Base-by-base conservation (phyloP, 345 rosid species). In the Atalantia buxifolia region DNA sequence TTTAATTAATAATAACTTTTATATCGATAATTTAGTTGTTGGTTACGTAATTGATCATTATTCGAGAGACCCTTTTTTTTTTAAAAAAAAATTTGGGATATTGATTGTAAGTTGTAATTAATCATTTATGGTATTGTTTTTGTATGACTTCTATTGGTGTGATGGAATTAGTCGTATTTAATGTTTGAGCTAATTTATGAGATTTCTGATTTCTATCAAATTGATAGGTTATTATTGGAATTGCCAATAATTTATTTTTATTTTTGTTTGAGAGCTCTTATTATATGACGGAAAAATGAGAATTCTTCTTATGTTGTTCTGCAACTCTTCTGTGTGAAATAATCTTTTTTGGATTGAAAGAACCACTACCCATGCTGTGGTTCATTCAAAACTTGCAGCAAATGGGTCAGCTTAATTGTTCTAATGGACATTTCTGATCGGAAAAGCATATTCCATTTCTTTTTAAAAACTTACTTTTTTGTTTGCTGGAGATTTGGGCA, bases 401-500 rank as follows among this genome's bases (percentile, higher is more conserved):
- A 75, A 75, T 1, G 22, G 28, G 36, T 21, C 19, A 1, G 1
- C n/a, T 63, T 75, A 62, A 35, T 74, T 56, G 28, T 74, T 61
- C 25, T 25, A 40, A 28, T 55, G n/a, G 55, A 73, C 56, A 35
- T 30, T 45, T 45, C 66, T n/a, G 48, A 27, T 14, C 2, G 4
- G 22, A 14, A 61, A 69, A 33, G 75, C 16, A 12, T 53, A 30
- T 53, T 71, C 40, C 27, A 6, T 21, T 22, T 25, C 66, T 14
- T 7, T 73, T 7, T 53, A 13, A 70, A 33, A 53, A 14, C 63
- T 36, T 31, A 0, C 14, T 63, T 6, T 35, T 65, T 42, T 66
- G 25, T 21, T 10, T 66, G 45, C 59, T 59, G 71, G 74, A 25
- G 22, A 31, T 59, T 80, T 56, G 80, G 73, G 22, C 53, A 76